Evolutionary conservation across 1,139 yeast species (phyloP), one percentile per base, ranked within the genome.

Genomic region (Yamadazyma buinensis): DNA sequence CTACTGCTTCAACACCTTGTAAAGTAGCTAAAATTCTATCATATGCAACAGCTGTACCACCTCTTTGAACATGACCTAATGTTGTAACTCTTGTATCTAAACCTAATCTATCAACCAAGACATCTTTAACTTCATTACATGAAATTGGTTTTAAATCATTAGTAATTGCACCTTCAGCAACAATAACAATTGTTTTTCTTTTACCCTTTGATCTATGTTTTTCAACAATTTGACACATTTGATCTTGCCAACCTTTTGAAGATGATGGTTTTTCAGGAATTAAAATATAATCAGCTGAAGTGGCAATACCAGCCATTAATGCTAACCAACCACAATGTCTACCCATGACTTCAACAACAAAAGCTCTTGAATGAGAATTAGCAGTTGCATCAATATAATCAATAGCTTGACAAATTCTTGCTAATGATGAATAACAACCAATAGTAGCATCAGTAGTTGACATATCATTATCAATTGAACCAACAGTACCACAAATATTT

Each of bases 271-370:
- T 77, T 61, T 92, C 98, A 21, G 98, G 98, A 47, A 92, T 84
- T 52, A 92, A 81, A 38, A 90, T 83, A 55, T 78, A 90, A 62
- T 92, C 98, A 10, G 98, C 97, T 44, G 95, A 86, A 24, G 96
- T 85, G 23, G 97, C 86, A 46, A 90, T 77, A 49, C 97, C 97
- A 13, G 97, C 90, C 94, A 88, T 84, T 47, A 92, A 72, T 2
- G 95, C 97, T 49, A 92, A 75, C 98, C 98, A 92, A 42, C 98
- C 98, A 70, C 98, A 92, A 63, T 92, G 95, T 59, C 98, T 80
- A 39, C 98, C 98, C 98, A 92, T 92, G 33, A 92, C 98, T 63
- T 92, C 98, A 40, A 92, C 87, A 30, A 92, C 96, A 59, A 92
- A 92, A 6, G 98, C 98, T 57, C 98, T 79, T 15, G 97, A 87